Base-by-base conservation (phyloP, 805 yeast species). In the Yarrowia porcina region DNA sequence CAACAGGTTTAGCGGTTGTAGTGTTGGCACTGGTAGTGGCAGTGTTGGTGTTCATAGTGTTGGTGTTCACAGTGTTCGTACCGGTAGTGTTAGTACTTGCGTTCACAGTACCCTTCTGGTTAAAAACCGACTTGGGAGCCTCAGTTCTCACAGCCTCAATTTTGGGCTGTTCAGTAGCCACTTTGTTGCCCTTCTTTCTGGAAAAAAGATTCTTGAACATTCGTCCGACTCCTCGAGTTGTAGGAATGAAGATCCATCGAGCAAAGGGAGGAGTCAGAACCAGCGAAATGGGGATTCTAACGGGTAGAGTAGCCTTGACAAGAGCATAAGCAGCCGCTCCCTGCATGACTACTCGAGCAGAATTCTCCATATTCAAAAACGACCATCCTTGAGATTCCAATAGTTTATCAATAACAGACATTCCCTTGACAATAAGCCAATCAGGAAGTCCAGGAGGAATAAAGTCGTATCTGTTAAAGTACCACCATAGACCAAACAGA, bases 241-340 rank as follows among this genome's bases (percentile, higher is more conserved):
- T 63, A 2, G 88, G 89, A 47, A 80, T 72, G 1, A 83, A 78
- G 49, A 81, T 70, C 67, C 78, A 77, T 57, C 77, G 72, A 4
- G 89, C 85, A 66, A 84, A 82, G 76, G 79, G 76, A 2, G 89
- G 89, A 73, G 84, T 85, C 33, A 80, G 72, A 50, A 79, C 69
- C 56, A 86, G 68, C 41, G 86, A 82, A 20, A 82, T 64, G 10
- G 79, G 71, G 1, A 84, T 74, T 62, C 90, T 75, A 2, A 83
- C 57, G 0, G 90, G 89, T 65, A 84, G 72, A 11, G 76, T 63
- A 11, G 78, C 68, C 68, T 89, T 89, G 12, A 88, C 90, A 4
- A 86, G 74, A 4, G 86, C 87, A 68, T 85, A 89, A 0, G 96
- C 85, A 25, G 87, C 79, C 0, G 92, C 91, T 10, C 96, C 96